Conservation (phyloP, 768 basidiomycete species). For the Tricholoma matsutake region DNA sequence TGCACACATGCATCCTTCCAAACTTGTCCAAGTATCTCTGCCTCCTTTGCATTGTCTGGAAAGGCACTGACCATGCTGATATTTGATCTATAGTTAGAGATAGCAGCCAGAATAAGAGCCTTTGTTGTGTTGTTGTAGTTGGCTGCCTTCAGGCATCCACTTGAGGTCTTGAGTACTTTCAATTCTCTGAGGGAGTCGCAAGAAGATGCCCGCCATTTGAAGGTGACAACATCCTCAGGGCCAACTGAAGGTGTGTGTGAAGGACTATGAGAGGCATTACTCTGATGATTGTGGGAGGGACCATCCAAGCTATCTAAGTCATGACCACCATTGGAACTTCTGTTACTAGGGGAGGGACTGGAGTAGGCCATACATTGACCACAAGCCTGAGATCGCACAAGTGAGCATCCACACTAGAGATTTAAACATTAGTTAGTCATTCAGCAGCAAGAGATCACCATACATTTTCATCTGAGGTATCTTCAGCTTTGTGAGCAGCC, state of each 20-base stretch:
- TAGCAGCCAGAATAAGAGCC: conserved; percentile 19
- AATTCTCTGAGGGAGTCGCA: background rate
- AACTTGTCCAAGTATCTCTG: conserved; percentile 7
- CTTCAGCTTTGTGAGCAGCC: background rate
- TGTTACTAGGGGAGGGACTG: background rate
- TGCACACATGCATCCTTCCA: conserved; percentile 14
- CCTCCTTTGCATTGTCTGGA: conserved; percentile 15
- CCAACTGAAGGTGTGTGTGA: background rate
- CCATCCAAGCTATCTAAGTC: background rate
- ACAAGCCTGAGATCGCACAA: background rate
- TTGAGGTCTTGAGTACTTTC: background rate
- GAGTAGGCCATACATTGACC: background rate
- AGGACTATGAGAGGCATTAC: background rate
- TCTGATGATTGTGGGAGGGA: background rate
- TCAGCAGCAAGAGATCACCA: background rate
- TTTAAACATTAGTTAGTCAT: background rate
- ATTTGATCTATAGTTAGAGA: conserved; percentile 11
- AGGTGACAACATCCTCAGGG: background rate
- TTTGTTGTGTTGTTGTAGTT: conserved; percentile 2
- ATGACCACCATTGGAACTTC: background rate
- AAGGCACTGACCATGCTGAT: conserved; percentile 18
- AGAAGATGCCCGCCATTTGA: background rate
- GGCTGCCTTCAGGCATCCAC: conserved; percentile 13
- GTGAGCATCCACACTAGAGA: background rate
- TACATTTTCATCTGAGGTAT: background rate